Percentiles rank a stretch among this genome's conserved stretches.
These are phyloP conservation scores for Tilletia caries DNA, from an alignment of 1,284 basidiomycete species.

Conservation along the genomic window DNA sequence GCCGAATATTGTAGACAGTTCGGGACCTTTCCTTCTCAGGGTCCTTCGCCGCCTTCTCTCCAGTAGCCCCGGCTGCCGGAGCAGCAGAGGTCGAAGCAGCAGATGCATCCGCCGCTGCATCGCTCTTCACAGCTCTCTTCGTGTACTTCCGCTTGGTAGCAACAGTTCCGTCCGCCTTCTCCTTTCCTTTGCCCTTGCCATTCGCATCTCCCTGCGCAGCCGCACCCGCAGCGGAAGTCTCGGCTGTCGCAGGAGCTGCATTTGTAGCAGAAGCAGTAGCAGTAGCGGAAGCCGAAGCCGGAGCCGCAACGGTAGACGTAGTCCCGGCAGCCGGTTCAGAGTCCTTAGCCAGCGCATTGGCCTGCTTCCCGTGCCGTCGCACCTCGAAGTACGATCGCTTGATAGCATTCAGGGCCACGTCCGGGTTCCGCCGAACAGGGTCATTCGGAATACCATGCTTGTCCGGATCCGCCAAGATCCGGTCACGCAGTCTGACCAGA, in stretches of 20 bases:
- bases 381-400: background rate
- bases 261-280: background rate
- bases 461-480: background rate
- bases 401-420: conserved; percentile 3
- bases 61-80: background rate
- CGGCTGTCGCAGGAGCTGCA: background rate
- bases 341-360: background rate
- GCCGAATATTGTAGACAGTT: background rate
- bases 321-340: background rate
- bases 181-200: background rate
- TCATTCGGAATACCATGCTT: background rate
- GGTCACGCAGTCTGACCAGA: background rate
- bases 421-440: background rate
- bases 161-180: background rate
- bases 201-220: background rate
- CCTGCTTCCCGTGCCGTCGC: conserved; percentile 7
- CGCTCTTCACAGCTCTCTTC: background rate
- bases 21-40: background rate
- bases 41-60: background rate
- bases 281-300: background rate
- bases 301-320: background rate
- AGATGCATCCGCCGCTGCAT: background rate
- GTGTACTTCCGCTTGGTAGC: no score
- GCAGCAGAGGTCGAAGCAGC: background rate
- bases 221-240: background rate